Base-by-base conservation (phyloP, 495 filamentous ascomycete species). In the Sphaerosporella brunnea region DNA sequence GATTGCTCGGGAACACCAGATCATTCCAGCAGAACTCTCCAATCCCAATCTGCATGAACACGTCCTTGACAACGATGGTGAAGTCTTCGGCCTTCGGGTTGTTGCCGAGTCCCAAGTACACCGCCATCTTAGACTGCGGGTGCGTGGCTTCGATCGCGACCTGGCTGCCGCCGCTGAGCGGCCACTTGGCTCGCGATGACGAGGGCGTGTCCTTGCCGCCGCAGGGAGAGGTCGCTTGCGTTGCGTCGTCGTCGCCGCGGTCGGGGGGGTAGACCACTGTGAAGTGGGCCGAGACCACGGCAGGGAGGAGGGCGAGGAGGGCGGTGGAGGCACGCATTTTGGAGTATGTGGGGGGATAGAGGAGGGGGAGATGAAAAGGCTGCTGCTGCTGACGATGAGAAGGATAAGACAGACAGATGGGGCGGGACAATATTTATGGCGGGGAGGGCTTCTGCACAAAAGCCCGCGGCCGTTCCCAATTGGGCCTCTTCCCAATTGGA, bases 221-320 rank as follows among this genome's bases (percentile, higher is more conserved):
- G 57, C 78, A 82, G 35, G 77, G 77, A 51, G 72, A 72, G 11
- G 55, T 62, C 49, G 46, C 30, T 45, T 75, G 65, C 2, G 54
- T 63, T 45, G 69, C 66, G 36, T 73, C 69, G 42, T 72, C 58
- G 53, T 70, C 68, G 18, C 74, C 78, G 26, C 73, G 70, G 39
- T 66, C 62, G 5, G 67, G 45, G 1, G 78, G 78, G 51, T 66
- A 80, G 30, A 62, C 52, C 48, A 82, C 70, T 3, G 63, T 55
- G 66, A 80, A 80, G 59, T 82, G 78, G 8, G 78, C 76, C 38
- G 66, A 60, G 16, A 62, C 63, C 24, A 74, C 51, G 40, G 67
- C 58, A 23, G 62, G 51, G 47, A 69, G 58, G 34, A 60, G 56
- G 28, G 49, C 2, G 4, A 44, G 35, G 21, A 49, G 39, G 21